These are phyloP conservation scores for Coemansia sp. DNA, from an alignment of 192 early-diverging fungal species.

Conservation along the genomic window DNA sequence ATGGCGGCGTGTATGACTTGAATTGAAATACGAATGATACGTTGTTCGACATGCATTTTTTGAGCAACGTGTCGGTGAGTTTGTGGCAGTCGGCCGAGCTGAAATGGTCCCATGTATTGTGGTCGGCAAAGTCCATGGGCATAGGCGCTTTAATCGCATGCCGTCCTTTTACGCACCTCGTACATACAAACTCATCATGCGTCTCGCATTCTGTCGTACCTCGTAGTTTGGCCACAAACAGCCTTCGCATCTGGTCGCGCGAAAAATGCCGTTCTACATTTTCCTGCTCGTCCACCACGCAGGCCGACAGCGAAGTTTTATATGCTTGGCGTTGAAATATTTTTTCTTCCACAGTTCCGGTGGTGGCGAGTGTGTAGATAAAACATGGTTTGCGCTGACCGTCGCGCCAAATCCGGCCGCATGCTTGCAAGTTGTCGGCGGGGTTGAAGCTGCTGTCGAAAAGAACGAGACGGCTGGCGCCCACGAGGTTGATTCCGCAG, in stretches of 20 bases:
- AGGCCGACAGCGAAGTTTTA: constrained; percentile 83
- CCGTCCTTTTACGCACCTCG: constrained; percentile 80
- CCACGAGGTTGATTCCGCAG: constrained; percentile 97
- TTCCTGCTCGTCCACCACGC: constrained; percentile 93
- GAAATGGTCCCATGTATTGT: constrained; percentile 81
- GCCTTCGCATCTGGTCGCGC: constrained; percentile 79
- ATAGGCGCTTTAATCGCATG: constrained; percentile 68
- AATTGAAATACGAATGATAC: constrained; percentile 84
- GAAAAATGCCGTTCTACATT: constrained; percentile 96
- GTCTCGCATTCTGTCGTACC: constrained; percentile 74
- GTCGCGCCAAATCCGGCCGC: constrained; percentile 88
- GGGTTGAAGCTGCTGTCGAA: constrained; percentile 94
- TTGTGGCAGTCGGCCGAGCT: constrained; percentile 58
- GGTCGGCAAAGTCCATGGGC: constrained; percentile 74
- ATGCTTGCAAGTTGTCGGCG: constrained; percentile 92
- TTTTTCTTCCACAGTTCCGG: constrained; percentile 99
- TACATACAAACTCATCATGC: constrained; percentile 96
- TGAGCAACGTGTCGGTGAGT: constrained; percentile 63
- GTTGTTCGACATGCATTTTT: constrained; percentile 60
- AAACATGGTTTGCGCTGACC: constrained; percentile 84
- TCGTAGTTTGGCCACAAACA: constrained; percentile 80
- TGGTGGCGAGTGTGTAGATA: constrained; percentile 96
- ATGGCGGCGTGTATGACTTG: constrained; percentile 56
- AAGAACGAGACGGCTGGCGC: constrained; percentile 93
- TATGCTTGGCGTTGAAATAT: constrained; percentile 94